Base-by-base conservation (phyloP, 2,329 filamentous ascomycete species). In the Xylogone sp. region DNA sequence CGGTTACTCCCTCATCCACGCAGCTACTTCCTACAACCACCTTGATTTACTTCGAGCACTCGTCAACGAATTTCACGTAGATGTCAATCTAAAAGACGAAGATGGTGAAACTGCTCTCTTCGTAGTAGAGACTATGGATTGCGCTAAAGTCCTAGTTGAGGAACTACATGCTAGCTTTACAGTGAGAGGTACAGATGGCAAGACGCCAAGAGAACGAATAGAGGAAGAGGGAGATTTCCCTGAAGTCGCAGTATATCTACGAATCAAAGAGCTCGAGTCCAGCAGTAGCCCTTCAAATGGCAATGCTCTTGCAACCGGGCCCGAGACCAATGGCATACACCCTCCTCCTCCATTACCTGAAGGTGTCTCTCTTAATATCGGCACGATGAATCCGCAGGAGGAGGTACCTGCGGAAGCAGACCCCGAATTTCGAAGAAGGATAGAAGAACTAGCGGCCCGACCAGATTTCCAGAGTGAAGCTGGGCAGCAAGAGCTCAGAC, bases 61-160 rank as follows among this genome's bases (percentile, higher is more conserved):
- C 5, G 77, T 96, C 22, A 76, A 76, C 45, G 88, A 93, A 29
- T 90, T 92, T 70, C 72, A 83, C 12, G 92, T 93, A 21, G 76
- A 92, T 54, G 81, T 91, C 45, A 86, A 97, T 66, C 75, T 97
- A 48, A 82, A 81, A 59, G 94, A 99, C 66, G 90, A 96, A 68
- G 94, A 99, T 67, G 82, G 85, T 51, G 94, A 99, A 71, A 97
- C 93, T 1, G 88, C 93, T n/a, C 76, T 99, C 3, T 99, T 96
- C 65, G 90, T 91, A n/a, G 84, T 86, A 22, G 94, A 99, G 70
- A 89, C 83, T 0, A 75, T 87, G 46, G 85, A 88, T 3, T 86
- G 90, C 43, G 93, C 93, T 19, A 82, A 82, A 61, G 81, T 86
- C 48, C 75, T 99, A 7, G 81, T 97, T 2, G 90, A 95, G 63